Evolutionary conservation across 805 yeast genomes (phyloP).

Genomic region (Zygosaccharomyces gambellarensis): DNA sequence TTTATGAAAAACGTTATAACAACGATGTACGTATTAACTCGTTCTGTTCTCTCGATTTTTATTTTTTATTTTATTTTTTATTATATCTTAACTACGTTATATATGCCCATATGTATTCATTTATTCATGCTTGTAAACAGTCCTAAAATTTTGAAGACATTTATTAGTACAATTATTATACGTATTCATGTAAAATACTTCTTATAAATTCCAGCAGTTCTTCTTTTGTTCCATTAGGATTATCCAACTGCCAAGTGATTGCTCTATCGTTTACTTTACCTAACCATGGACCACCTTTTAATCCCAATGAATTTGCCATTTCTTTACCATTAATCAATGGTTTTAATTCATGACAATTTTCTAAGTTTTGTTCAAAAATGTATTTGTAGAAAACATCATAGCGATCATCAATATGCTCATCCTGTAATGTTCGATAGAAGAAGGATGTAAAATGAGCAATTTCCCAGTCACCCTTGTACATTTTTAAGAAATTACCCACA

Average conservation of each 20-base stretch:
- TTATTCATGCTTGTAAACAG: too few relatives aligned
- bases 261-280: constrained; percentile 49
- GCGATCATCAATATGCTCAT: constrained; percentile 21
- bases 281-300: constrained; percentile 89
- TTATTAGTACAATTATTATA: background rate
- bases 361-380: constrained; percentile 22
- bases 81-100: background rate
- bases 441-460: constrained; percentile 38
- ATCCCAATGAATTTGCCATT: constrained; percentile 44
- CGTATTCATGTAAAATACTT: constrained; percentile 22
- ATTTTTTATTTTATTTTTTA: too few relatives aligned
- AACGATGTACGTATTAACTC: too few relatives aligned
- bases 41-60: too few relatives aligned
- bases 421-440: constrained; percentile 11
- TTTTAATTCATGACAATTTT: constrained; percentile 40
- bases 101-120: too few relatives aligned
- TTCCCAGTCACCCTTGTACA: constrained; percentile 50
- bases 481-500: constrained; percentile 55
- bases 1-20: too few relatives aligned
- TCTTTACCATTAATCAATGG: constrained; percentile 76
- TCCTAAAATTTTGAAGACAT: too few relatives aligned
- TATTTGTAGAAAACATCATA: constrained; percentile 35
- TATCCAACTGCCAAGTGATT: constrained; percentile 70
- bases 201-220: constrained; percentile 48
- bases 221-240: constrained; percentile 51